Percentiles rank a stretch among this genome's conserved stretches.
Evolutionary conservation across 768 basidiomycete genomes (phyloP).

Genomic region (Amanita rubescens): DNA sequence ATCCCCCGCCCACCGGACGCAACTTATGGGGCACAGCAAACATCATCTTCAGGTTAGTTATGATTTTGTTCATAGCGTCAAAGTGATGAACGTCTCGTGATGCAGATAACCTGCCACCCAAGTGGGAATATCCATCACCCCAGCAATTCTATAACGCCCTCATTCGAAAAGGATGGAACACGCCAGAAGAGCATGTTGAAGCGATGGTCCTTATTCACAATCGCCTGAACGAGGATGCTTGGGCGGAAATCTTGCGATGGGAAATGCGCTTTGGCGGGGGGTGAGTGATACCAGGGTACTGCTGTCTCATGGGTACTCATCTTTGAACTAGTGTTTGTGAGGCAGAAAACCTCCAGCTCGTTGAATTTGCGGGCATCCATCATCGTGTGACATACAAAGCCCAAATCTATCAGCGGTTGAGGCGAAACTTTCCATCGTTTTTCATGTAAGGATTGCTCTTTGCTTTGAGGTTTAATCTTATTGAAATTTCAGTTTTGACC

Average conservation of each 20-base stretch:
- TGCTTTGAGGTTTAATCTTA: neutral
- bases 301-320: neutral
- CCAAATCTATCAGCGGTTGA: neutral
- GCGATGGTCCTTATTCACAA: conserved; percentile 5
- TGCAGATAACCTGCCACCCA: neutral
- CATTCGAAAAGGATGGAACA: conserved; percentile 1
- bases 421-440: conserved; percentile 1
- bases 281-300: neutral
- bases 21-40: neutral
- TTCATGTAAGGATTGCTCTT: neutral
- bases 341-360: neutral
- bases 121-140: conserved; percentile 7
- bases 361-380: conserved; percentile 2
- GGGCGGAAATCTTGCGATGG: conserved; percentile 6
- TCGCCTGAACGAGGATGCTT: conserved; percentile 5
- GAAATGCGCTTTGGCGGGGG: neutral
- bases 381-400: conserved; percentile 3
- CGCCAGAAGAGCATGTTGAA: conserved; percentile 3
- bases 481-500: neutral
- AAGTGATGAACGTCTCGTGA: neutral
- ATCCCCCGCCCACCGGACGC: neutral
- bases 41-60: no score
- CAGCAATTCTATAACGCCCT: conserved; percentile 8
- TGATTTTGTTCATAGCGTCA: neutral
- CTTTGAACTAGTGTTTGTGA: neutral